Percentiles rank a stretch among this genome's conserved stretches.
Conservation (phyloP, 257 asterid genomes). For the Anisodus acutangulus region DNA sequence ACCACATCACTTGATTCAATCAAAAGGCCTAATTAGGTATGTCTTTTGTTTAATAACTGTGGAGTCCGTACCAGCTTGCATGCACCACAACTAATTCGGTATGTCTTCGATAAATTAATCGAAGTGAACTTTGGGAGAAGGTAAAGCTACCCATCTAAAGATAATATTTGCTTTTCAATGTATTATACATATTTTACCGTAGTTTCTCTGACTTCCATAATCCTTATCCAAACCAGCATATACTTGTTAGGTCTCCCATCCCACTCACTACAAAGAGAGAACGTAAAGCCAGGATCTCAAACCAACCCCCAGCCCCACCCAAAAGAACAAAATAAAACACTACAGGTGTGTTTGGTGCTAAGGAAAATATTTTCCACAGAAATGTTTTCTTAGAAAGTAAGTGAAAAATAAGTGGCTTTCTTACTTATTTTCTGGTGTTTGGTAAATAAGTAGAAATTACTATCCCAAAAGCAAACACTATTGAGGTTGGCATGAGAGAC, state of each 20-base stretch:
- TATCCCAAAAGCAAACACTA: too few relatives aligned
- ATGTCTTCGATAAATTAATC: background rate
- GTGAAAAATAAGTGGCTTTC: too few relatives aligned
- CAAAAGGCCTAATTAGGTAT: background rate
- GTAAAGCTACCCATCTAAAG: background rate
- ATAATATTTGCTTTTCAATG: background rate
- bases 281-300: background rate
- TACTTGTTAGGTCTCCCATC: background rate
- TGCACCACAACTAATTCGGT: background rate
- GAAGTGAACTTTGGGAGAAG: background rate
- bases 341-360: too few relatives aligned
- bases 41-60: background rate
- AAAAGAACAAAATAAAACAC: background rate
- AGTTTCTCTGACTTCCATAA: background rate
- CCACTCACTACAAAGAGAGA: background rate
- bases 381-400: background rate
- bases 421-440: too few relatives aligned
- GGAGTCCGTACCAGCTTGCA: background rate
- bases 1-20: background rate
- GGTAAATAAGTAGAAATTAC: too few relatives aligned
- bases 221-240: background rate
- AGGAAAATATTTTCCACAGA: background rate
- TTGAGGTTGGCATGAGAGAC: too few relatives aligned
- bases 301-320: background rate
- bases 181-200: background rate